Percentiles rank a stretch among this genome's conserved stretches.
These are phyloP conservation scores for Sergeia podlipaevii DNA, from an alignment of 208 protist species.

Conservation along the genomic window DNA sequence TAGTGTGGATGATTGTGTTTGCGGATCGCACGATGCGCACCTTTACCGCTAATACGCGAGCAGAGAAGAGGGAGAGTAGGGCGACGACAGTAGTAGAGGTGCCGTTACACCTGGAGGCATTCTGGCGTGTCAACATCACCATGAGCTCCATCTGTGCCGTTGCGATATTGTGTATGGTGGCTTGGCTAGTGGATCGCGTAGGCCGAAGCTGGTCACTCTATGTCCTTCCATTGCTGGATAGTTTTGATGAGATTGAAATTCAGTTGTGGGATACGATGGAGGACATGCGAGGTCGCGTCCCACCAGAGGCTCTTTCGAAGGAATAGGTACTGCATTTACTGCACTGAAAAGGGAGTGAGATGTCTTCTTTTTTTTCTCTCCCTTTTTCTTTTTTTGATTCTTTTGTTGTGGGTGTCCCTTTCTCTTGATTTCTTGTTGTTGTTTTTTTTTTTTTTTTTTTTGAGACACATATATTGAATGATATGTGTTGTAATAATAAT, in stretches of 20 bases:
- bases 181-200: conserved; percentile 28
- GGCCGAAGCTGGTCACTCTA: conserved; percentile 30
- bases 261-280: conserved; percentile 30
- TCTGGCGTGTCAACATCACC: conserved; percentile 24
- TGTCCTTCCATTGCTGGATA: conserved; percentile 26
- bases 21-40: too few species aligned
- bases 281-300: conserved; percentile 44
- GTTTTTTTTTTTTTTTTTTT: not conserved
- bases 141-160: conserved; percentile 21
- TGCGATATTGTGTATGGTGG: conserved; percentile 33
- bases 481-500: too few species aligned
- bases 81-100: too few species aligned
- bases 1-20: conserved; percentile 11
- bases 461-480: not conserved
- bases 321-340: too few species aligned
- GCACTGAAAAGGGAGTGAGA: too few species aligned
- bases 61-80: too few species aligned
- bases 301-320: conserved; percentile 5
- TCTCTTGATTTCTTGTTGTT: too few species aligned
- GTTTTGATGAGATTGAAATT: conserved; percentile 22
- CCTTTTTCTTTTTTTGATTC: conserved; percentile 4
- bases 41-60: too few species aligned
- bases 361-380: conserved; percentile 12
- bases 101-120: conserved; percentile 4
- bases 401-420: conserved; percentile 7